Conservation (phyloP, 2,329 filamentous ascomycete species). For the Xylariomycetidae sp. region DNA sequence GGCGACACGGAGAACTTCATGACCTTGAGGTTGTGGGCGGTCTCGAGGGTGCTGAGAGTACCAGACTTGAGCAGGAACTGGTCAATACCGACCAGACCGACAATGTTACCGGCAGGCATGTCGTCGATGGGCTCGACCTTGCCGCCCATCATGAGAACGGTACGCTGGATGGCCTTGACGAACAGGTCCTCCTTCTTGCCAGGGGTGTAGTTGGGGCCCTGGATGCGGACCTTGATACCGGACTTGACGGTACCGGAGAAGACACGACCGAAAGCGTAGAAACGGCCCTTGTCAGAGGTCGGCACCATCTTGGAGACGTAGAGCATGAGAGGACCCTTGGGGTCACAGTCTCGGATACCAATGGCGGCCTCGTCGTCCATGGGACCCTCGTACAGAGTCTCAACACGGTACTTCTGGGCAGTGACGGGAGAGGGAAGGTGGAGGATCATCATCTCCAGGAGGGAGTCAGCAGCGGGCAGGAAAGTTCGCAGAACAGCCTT, state of each 20-base stretch:
- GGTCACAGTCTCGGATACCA: slow-evolving; percentile 96
- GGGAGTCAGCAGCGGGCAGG: slow-evolving; percentile 94
- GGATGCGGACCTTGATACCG: slow-evolving; percentile 99
- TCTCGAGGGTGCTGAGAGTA: slow-evolving; percentile 95
- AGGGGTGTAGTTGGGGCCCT: slow-evolving; percentile 97
- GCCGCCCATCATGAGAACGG: slow-evolving; percentile 99
- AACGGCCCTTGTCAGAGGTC: slow-evolving; percentile 98
- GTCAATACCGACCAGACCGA: slow-evolving; percentile 98
- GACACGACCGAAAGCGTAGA: slow-evolving; percentile 99
- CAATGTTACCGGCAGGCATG: slow-evolving; percentile 99
- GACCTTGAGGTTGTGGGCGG: slow-evolving; percentile 99
- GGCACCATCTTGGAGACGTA: slow-evolving; percentile 99
- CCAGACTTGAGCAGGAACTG: slow-evolving; percentile 99
- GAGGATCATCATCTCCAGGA: slow-evolving; percentile 99
- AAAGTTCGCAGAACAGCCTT: slow-evolving; percentile 99
- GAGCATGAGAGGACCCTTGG: slow-evolving; percentile 97
- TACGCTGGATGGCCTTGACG: slow-evolving; percentile 99
- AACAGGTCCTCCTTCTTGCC: slow-evolving; percentile 99
- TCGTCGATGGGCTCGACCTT: slow-evolving; percentile 98
- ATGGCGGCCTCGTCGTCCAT: slow-evolving; percentile 86
- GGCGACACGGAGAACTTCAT: slow-evolving; percentile 99
- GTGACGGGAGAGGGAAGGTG: slow-evolving; percentile 94
- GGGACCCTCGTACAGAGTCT: slow-evolving; percentile 98
- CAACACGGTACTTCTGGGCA: slow-evolving; percentile 94
- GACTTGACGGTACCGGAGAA: slow-evolving; percentile 97